A percentile compares a stretch with the other conserved stretches of the same genome.
These are phyloP conservation scores for Heterobasidion irregulare DNA, from an alignment of 1,284 basidiomycete species.

Conservation along the genomic window DNA sequence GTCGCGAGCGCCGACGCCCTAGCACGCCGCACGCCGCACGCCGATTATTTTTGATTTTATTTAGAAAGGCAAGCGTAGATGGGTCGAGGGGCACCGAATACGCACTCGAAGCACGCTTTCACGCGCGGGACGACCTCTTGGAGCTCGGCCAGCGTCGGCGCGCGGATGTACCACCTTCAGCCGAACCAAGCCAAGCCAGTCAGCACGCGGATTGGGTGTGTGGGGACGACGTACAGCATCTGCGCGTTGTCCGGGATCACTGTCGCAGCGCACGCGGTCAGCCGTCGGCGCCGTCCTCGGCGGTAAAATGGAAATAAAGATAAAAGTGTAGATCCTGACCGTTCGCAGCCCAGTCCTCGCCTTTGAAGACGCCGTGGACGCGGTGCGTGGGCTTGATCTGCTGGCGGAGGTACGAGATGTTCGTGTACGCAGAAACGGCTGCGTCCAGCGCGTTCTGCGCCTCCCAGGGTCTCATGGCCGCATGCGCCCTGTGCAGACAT, in stretches of 20 bases:
- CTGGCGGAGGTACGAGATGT: slow-evolving; percentile 68
- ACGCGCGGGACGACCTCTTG: slow-evolving; percentile 28
- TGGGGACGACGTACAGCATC: slow-evolving; percentile 33
- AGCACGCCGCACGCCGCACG: background rate
- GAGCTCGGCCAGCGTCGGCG: slow-evolving; percentile 52
- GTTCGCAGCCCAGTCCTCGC: slow-evolving; percentile 57
- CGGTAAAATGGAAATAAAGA: background rate
- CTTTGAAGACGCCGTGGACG: slow-evolving; percentile 61
- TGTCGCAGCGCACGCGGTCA: slow-evolving; percentile 15
- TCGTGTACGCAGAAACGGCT: slow-evolving; percentile 73
- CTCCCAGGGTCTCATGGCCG: slow-evolving; percentile 74
- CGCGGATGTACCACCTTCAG: slow-evolving; percentile 52
- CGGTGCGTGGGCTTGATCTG: slow-evolving; percentile 50
- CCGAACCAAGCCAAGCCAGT: background rate
- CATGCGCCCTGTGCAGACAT: slow-evolving; percentile 51
- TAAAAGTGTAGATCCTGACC: slow-evolving; percentile 29
- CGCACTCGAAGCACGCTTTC: slow-evolving; percentile 20
- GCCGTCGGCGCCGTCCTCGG: background rate
- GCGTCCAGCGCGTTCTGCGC: slow-evolving; percentile 84
- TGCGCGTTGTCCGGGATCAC: slow-evolving; percentile 77
- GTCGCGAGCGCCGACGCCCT: slow-evolving; percentile 68
- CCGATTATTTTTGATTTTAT: no score
- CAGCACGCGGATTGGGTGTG: background rate
- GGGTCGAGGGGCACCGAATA: slow-evolving; percentile 20
- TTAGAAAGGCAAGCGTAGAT: no score